Base-by-base conservation (phyloP, 768 basidiomycete genomes). In the Rhodotorula babjevae region DNA sequence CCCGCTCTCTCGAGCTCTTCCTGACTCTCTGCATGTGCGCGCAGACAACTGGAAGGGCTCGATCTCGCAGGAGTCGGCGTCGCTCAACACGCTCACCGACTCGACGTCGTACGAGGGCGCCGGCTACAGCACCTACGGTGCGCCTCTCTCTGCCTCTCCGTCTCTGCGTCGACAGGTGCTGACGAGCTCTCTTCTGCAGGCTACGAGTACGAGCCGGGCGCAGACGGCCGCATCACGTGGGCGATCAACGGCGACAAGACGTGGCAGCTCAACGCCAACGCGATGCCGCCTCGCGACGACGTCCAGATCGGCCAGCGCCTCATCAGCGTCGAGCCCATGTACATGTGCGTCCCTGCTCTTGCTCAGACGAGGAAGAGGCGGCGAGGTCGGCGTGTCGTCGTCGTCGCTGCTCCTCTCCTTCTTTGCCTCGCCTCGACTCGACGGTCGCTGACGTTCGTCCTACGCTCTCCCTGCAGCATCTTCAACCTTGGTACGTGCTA, bases 311-410 rank as follows among this genome's bases (percentile, higher is more conserved):
- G 85, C 49, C 83, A 85, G 77, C 84, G 94, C 47, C 78, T 93
- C 25, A 87, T 87, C 67, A 84, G 92, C 10, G 91, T 94, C 78
- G 96, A 99, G 80, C 95, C 96, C 4, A 89, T 97, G 93, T 63
- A 60, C 63, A 68, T 72, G 50, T 52, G 67, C 47, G 66, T 72
- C 5, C 7, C 49, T 27, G 47, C 12, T 27, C 29, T n/a, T n/a
- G 55, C 23, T 19, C 12, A 36, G 36, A 36, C 36, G 12, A 0
- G 31, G 16, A 19, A 9, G 31, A 7, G 10, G 21, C 47, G 31
- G 16, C 27, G n/a, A 3, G 31, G 53, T 3, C 21, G 53, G 19
- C 52, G 11, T 27, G 55, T 3, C 36, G 40, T 2, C 23, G 16
- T 27, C 15, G 27, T 11, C 44, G 19, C 15, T 8, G 60, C 36